These are phyloP conservation scores for Albugo candida DNA, from an alignment of 352 stramenopile genomes.

Conservation along the genomic window DNA sequence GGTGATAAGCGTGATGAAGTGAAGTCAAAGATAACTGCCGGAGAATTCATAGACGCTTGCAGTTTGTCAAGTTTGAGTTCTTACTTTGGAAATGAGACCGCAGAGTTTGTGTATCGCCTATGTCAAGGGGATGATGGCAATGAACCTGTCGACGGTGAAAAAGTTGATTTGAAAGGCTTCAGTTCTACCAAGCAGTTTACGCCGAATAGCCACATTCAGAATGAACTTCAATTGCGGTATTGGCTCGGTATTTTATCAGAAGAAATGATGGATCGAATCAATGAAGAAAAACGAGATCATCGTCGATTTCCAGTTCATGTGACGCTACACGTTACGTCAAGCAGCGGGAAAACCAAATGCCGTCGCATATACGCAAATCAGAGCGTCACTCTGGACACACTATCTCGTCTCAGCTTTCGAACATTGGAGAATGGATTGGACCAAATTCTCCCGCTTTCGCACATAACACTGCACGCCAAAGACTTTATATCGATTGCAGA, in stretches of 20 bases:
- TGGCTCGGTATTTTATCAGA: slow-evolving; percentile 52
- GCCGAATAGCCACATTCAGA: slow-evolving; percentile 26
- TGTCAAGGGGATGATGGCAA: slow-evolving; percentile 45
- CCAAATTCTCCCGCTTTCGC: slow-evolving; percentile 33
- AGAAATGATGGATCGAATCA: slow-evolving; percentile 56
- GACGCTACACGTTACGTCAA: slow-evolving; percentile 26
- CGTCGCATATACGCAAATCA: slow-evolving; percentile 29
- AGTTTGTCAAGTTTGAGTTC: slow-evolving; percentile 26
- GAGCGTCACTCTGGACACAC: slow-evolving; percentile 31
- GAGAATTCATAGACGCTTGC: slow-evolving; percentile 31
- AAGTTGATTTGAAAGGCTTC: slow-evolving; percentile 44
- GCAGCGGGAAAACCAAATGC: slow-evolving; percentile 26
- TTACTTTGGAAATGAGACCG: slow-evolving; percentile 39
- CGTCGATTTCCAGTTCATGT: slow-evolving; percentile 47
- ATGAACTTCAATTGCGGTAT: slow-evolving; percentile 42
- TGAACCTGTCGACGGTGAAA: slow-evolving; percentile 34
- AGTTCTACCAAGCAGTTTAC: slow-evolving; percentile 66
- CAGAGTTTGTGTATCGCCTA: slow-evolving; percentile 25
- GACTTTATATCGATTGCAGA: slow-evolving; percentile 33
- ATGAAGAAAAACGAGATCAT: slow-evolving; percentile 61
- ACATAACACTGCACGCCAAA: slow-evolving; percentile 38
- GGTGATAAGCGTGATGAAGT: slow-evolving; percentile 1
- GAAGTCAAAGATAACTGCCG: slow-evolving; percentile 14
- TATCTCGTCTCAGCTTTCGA: slow-evolving; percentile 27
- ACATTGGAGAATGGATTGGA: slow-evolving; percentile 28